Percentiles rank a stretch among this genome's conserved stretches.
These are phyloP conservation scores for Mrakia gelida DNA, from an alignment of 768 basidiomycete species.

Conservation along the genomic window DNA sequence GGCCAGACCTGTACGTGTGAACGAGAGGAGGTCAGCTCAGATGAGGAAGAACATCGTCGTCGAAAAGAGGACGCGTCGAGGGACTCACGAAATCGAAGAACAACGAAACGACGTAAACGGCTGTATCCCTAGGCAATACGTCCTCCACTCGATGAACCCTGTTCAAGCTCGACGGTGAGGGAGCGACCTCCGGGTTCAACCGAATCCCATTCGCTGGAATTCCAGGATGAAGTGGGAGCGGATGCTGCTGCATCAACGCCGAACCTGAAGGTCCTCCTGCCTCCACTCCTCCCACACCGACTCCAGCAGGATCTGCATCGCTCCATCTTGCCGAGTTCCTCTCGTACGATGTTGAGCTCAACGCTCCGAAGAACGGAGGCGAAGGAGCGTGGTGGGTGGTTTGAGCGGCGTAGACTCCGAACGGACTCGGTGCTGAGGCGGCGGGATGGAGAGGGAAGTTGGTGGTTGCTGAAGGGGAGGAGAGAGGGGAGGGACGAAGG, in stretches of 20 bases:
- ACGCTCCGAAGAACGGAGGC: not conserved
- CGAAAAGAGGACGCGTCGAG: not conserved
- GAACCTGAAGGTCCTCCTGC: not conserved
- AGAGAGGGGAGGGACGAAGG: not conserved
- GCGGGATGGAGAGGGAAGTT: not conserved
- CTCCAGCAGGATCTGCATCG: not conserved
- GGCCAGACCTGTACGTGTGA: constrained; percentile 55
- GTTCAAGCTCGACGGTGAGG: not conserved
- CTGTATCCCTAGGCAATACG: constrained; percentile 73
- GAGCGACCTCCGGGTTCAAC: not conserved
- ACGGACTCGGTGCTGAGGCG: not conserved
- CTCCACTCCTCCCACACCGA: not conserved
- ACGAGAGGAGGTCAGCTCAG: not conserved
- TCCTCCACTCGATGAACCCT: constrained; percentile 60
- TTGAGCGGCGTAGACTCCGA: not conserved
- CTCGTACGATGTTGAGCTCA: not conserved
- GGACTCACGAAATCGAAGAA: constrained; percentile 80
- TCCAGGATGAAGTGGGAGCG: too few relatives aligned
- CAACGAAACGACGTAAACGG: constrained; percentile 68
- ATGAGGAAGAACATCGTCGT: too few relatives aligned
- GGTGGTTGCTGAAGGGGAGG: not conserved
- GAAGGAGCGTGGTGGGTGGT: not conserved
- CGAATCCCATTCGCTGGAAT: not conserved
- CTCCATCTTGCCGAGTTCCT: constrained; percentile 10
- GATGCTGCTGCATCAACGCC: not conserved